Evolutionary conservation across 2,329 filamentous ascomycete species (phyloP), one percentile per base, ranked within the genome.

Genomic region (Camillea tinctor): DNA sequence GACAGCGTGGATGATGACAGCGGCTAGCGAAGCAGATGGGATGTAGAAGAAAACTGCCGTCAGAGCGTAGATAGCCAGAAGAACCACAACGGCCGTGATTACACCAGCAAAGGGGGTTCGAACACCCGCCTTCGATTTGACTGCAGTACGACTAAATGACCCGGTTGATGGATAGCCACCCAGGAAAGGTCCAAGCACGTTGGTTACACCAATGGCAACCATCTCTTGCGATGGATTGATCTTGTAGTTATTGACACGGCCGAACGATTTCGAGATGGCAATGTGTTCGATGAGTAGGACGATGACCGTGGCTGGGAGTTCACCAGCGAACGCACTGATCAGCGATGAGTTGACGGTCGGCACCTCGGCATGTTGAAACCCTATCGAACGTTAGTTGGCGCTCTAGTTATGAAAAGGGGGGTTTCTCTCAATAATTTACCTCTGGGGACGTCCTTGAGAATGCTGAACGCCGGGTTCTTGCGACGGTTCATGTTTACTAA

Each of bases 261-360:
- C 95, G 68, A 99, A 98, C 0, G 94, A 97, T 75, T 98, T 99
- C 19, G 93, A 92, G 64, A 98, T 97, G 53, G 94, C 93, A 69
- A 98, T 97, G 73, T 98, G 94, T 76, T 98, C 95, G 62, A 98
- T 96, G 40, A 98, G 82, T 59, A 98, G 82, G n/a, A 99, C 93
- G 66, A 98, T 96, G 56, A 97, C 88, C 0, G 90, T 89, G 7
- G 91, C 90, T 0, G 95, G 95, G 3, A 98, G 80, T 64, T 97
- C 84, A 50, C 81, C 80, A 1, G 84, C 81, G 70, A 96, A 92
- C 0, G 85, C 77, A 1, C 79, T 81, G 71, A 97, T 84, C 55
- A 97, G 84, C 0, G 81, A 75, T 0, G 75, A 75, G 65, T 90
- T 86, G 61, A 98, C 78, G 0, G 76, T 80, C 0, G 95, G 95